phyloP scores from a whole-genome alignment of 2,329 filamentous ascomycete genomes.

The Tolypocladium guangdongense region DNA sequence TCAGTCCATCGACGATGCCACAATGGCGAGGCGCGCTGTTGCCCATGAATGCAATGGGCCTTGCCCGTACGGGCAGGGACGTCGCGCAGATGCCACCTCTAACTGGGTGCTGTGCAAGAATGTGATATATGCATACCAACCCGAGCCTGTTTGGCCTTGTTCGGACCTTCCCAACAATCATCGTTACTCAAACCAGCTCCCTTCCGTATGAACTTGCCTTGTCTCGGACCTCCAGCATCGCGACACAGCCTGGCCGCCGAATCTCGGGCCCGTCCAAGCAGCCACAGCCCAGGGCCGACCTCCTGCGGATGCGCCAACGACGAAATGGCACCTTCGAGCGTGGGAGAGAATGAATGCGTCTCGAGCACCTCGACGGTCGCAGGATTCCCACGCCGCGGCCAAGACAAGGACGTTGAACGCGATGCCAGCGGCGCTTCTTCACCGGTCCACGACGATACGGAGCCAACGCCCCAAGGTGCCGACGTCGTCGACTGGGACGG shows the following conservation, averaged over 20 bases:
- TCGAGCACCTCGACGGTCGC: neutral
- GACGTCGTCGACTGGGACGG: slow-evolving; percentile 48
- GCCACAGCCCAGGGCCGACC: neutral
- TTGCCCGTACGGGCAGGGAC: neutral
- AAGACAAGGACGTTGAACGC: neutral
- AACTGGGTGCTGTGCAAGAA: neutral
- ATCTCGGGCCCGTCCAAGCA: neutral
- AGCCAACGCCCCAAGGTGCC: neutral
- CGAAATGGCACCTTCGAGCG: neutral
- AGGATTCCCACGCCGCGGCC: neutral
- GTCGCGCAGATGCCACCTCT: neutral
- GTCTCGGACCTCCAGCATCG: neutral
- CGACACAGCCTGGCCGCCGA: neutral
- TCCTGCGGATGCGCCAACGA: neutral
- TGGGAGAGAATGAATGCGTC: neutral
- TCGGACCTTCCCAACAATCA: neutral
- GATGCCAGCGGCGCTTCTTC: neutral
- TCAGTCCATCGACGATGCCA: too few species aligned
- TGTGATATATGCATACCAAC: neutral
- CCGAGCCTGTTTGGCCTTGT: neutral
- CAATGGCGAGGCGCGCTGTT: neutral
- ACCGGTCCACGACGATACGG: neutral
- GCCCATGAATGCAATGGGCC: neutral
- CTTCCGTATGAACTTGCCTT: neutral
- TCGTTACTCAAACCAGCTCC: too few species aligned